Conservation (phyloP, 2,329 filamentous ascomycete genomes). For the Pseudogymnoascus sp. region DNA sequence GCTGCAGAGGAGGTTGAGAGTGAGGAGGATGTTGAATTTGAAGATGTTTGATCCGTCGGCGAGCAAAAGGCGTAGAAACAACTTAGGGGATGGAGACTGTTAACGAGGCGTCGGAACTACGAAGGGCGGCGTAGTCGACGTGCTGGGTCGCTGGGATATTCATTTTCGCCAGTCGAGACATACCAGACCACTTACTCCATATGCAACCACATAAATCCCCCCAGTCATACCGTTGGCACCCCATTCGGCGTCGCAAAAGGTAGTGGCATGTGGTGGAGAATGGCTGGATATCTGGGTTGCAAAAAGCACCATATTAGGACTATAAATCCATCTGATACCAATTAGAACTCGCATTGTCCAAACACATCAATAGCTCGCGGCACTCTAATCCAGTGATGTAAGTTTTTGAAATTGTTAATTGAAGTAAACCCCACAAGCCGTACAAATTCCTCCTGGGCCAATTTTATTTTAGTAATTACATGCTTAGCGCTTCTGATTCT, state of each 20-base stretch:
- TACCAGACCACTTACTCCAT: not conserved
- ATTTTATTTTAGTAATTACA: not conserved
- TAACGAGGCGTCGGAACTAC: not conserved
- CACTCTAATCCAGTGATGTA: not conserved
- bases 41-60: slow-evolving; percentile 38
- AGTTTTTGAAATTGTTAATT: slow-evolving; percentile 5
- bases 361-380: not conserved
- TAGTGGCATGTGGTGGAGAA: not conserved
- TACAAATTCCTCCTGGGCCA: not conserved
- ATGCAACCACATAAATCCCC: not conserved
- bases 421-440: not conserved
- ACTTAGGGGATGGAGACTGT: not conserved
- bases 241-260: not conserved
- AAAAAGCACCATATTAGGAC: not conserved
- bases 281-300: not conserved
- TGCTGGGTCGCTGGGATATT: not conserved
- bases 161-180: not conserved
- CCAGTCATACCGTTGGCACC: not conserved
- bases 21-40: slow-evolving; percentile 51
- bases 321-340: not conserved
- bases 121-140: not conserved
- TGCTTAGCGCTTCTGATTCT: not conserved
- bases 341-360: not conserved
- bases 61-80: not conserved
- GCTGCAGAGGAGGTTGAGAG: slow-evolving; percentile 37